phyloP scores from a whole-genome alignment of 2,329 filamentous ascomycete species.

The Claviceps purpurea region DNA sequence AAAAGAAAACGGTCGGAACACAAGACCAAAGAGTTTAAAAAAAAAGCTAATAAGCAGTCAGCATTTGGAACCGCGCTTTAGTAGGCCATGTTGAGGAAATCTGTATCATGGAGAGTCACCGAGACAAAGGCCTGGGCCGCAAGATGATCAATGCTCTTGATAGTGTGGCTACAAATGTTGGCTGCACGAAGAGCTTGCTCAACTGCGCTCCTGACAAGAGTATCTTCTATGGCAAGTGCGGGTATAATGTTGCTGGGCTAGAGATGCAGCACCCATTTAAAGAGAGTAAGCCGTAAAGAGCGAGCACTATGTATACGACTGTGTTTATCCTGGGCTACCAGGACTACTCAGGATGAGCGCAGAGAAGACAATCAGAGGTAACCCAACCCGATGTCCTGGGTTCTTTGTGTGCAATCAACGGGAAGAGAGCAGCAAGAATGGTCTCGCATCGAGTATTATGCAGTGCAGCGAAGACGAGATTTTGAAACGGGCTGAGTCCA shows the following conservation, averaged over 20 bases:
- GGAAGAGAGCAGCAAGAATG: too few species aligned
- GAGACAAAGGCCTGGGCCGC: conserved; percentile 67
- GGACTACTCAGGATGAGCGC: too few species aligned
- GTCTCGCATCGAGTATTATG: too few species aligned
- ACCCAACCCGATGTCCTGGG: too few species aligned
- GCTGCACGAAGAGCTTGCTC: conserved; percentile 71
- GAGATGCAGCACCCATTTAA: conserved; percentile 10
- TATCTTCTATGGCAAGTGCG: conserved; percentile 50
- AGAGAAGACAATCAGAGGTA: too few species aligned
- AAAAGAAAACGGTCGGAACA: not conserved
- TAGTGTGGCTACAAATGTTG: conserved; percentile 55
- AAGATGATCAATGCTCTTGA: conserved; percentile 67
- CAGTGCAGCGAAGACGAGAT: too few species aligned
- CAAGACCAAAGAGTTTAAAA: not conserved
- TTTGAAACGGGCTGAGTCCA: too few species aligned
- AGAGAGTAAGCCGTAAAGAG: not conserved
- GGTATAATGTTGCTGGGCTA: conserved; percentile 9
- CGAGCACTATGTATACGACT: not conserved
- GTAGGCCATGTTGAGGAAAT: conserved; percentile 81
- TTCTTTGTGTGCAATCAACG: too few species aligned
- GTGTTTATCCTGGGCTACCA: not conserved
- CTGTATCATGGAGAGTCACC: conserved; percentile 63
- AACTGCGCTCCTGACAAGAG: conserved; percentile 70
- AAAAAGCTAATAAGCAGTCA: conserved; percentile 11
- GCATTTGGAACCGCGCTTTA: conserved; percentile 51